Percentiles rank a stretch among this genome's conserved stretches.
Evolutionary conservation across 306 rosid species (phyloP).

Genomic region (Cicer chorassanicum): DNA sequence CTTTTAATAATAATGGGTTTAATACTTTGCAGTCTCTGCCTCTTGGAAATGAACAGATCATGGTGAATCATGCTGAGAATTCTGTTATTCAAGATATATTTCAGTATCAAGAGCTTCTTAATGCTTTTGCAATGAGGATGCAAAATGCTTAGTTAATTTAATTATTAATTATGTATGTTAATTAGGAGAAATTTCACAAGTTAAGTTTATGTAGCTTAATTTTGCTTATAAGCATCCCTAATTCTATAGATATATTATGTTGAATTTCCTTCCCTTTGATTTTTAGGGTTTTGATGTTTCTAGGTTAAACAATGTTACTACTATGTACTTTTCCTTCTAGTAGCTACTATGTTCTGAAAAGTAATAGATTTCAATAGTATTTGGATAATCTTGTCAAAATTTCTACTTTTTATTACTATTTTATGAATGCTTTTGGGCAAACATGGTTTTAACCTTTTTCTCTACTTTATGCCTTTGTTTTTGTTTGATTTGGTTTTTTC

Average conservation of each 20-base stretch:
- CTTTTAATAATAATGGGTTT: conserved; percentile 38
- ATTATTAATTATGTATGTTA: background rate
- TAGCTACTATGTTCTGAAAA: conserved; percentile 16
- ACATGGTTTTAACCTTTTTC: conserved; percentile 8
- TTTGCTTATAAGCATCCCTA: background rate
- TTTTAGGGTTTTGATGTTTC: conserved; percentile 40
- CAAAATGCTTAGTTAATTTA: conserved; percentile 53
- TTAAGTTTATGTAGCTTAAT: background rate
- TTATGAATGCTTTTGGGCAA: conserved; percentile 31
- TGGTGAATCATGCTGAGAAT: conserved; percentile 43
- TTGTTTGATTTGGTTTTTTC: conserved; percentile 1
- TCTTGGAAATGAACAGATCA: conserved; percentile 43
- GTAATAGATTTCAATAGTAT: conserved; percentile 17
- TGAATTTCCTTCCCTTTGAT: background rate
- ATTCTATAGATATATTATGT: background rate
- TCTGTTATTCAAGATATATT: conserved; percentile 51
- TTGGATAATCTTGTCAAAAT: background rate
- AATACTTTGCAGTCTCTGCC: conserved; percentile 24
- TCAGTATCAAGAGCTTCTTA: conserved; percentile 62
- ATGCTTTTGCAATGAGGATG: conserved; percentile 57
- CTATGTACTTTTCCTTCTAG: conserved; percentile 18
- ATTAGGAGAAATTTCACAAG: background rate
- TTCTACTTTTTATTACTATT: background rate
- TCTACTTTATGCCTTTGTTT: conserved; percentile 14
- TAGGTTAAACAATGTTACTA: conserved; percentile 29